phyloP scores from a whole-genome alignment of 1,284 basidiomycete genomes.

The Wolfiporia cocos region DNA sequence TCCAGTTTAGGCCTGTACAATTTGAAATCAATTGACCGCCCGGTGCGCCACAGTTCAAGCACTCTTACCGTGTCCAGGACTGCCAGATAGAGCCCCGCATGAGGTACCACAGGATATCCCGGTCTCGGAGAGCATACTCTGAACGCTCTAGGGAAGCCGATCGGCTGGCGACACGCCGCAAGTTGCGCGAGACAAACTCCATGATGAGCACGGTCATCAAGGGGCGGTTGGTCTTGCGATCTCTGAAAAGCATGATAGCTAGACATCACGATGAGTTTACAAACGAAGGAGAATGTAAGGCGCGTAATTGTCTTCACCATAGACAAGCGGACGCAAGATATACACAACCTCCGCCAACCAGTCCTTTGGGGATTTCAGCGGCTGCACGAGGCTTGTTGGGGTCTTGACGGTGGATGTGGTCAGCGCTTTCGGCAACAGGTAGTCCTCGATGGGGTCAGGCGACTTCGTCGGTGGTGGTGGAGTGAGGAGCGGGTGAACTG shows the following conservation, averaged over 20 bases:
- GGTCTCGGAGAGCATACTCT: constrained; percentile 80
- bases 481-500: constrained; percentile 50
- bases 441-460: constrained; percentile 64
- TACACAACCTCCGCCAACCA: constrained; percentile 68
- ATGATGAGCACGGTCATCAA: constrained; percentile 52
- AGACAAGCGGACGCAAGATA: constrained; percentile 64
- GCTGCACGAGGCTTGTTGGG: constrained; percentile 55
- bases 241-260: constrained; percentile 26
- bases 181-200: constrained; percentile 59
- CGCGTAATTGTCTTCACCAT: constrained; percentile 42
- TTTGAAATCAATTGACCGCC: constrained; percentile 4
- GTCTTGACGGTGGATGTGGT: constrained; percentile 64
- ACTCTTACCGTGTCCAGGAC: constrained; percentile 69
- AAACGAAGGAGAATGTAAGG: not conserved
- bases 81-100: constrained; percentile 89
- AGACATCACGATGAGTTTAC: no score
- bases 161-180: constrained; percentile 57
- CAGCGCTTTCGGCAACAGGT: constrained; percentile 71
- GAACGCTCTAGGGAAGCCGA: constrained; percentile 63
- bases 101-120: constrained; percentile 81
- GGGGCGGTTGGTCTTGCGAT: constrained; percentile 38
- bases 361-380: constrained; percentile 56
- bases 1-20: constrained; percentile 67
- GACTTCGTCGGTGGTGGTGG: constrained; percentile 43
- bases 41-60: not conserved